These are phyloP conservation scores for Pythium oligandrum DNA, from an alignment of 352 stramenopile genomes.

Conservation along the genomic window DNA sequence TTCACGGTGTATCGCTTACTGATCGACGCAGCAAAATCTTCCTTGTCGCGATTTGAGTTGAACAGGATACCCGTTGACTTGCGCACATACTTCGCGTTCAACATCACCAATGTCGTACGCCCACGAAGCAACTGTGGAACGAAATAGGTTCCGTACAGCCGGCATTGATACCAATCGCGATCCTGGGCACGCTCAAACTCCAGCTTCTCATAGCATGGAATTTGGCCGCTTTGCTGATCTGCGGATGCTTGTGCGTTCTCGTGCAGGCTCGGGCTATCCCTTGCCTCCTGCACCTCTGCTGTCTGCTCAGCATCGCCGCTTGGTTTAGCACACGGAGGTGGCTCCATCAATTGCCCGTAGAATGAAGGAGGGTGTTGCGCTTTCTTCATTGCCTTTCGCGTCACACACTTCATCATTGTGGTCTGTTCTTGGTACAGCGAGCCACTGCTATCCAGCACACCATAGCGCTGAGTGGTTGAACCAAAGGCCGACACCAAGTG, in stretches of 20 bases:
- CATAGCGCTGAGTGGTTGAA: constrained; percentile 14
- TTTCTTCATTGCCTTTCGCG: constrained; percentile 18
- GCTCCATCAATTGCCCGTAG: constrained; percentile 15
- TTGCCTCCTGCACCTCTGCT: neutral
- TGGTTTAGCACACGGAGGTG: constrained; percentile 4
- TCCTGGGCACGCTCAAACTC: constrained; percentile 16
- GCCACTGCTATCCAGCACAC: constrained; percentile 7
- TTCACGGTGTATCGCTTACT: constrained; percentile 25
- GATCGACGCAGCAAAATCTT: constrained; percentile 16
- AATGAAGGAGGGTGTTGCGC: constrained; percentile 7
- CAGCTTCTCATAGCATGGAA: constrained; percentile 21
- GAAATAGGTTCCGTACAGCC: constrained; percentile 23
- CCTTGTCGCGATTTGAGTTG: constrained; percentile 22
- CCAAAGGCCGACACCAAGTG: constrained; percentile 14
- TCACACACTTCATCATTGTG: constrained; percentile 15
- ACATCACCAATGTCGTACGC: constrained; percentile 19
- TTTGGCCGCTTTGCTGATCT: neutral
- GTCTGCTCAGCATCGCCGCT: neutral
- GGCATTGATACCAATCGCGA: constrained; percentile 22
- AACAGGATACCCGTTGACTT: constrained; percentile 23
- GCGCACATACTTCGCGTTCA: constrained; percentile 15
- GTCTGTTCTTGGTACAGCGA: constrained; percentile 11
- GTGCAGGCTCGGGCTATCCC: neutral
- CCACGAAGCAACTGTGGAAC: constrained; percentile 17
- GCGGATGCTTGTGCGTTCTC: neutral